Conservation (phyloP, 306 rosid genomes). For the Lotus japonicus region DNA sequence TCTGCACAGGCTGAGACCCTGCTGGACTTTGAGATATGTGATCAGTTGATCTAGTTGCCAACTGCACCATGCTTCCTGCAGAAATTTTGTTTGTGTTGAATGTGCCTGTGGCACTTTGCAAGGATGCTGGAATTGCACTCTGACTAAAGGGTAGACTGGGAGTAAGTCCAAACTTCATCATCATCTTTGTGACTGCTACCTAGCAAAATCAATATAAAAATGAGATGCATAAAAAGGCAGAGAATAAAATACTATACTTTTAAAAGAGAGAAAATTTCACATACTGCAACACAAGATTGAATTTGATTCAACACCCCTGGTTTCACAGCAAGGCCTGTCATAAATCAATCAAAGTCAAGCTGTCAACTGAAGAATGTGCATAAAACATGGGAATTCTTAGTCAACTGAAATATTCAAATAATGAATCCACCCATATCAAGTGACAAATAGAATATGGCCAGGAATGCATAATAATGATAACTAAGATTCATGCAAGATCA, state of each 20-base stretch:
- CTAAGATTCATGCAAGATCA: conserved; percentile 5
- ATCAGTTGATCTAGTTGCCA: conserved; percentile 41
- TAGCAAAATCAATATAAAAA: conserved; percentile 28
- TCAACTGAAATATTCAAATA: not conserved
- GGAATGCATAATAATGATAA: not conserved
- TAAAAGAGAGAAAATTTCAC: conserved; percentile 30
- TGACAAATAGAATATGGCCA: not conserved
- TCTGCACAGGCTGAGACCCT: conserved; percentile 39
- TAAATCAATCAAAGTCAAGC: not conserved
- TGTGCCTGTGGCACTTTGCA: conserved; percentile 44
- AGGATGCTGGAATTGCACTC: conserved; percentile 49
- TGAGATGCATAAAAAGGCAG: conserved; percentile 15
- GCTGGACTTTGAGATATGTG: conserved; percentile 30
- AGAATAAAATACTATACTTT: not conserved
- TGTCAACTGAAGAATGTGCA: not conserved
- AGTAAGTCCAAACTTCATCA: conserved; percentile 60
- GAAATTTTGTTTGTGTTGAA: conserved; percentile 36
- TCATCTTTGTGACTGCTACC: conserved; percentile 64
- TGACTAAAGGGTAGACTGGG: conserved; percentile 46
- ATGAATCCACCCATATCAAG: not conserved
- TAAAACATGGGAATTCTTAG: not conserved
- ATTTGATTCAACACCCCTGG: conserved; percentile 70
- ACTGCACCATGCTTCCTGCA: conserved; percentile 38
- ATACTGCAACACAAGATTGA: conserved; percentile 57
- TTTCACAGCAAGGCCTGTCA: conserved; percentile 80